phyloP scores from a whole-genome alignment of 192 early-diverging fungal species.

The Entophlyctis luteolus region DNA sequence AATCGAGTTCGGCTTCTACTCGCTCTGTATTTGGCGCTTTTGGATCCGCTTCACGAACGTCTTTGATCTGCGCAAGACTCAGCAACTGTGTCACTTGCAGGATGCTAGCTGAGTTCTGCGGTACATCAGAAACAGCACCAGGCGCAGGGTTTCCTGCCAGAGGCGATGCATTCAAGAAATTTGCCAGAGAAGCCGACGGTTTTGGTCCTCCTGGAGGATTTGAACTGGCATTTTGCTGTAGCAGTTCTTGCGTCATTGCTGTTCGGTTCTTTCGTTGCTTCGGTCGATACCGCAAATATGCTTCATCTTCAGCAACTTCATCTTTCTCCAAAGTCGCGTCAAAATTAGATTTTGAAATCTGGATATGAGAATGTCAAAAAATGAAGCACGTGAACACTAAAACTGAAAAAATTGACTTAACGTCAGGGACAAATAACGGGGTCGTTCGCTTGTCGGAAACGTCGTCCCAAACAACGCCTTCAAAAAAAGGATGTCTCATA shows the following conservation, averaged over 20 bases:
- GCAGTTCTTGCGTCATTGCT: conserved; percentile 46
- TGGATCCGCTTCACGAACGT: not conserved
- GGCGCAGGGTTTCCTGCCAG: conserved; percentile 9
- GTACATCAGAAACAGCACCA: not conserved
- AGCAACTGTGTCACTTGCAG: conserved; percentile 5
- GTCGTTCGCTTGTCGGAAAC: conserved; percentile 34
- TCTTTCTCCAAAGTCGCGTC: conserved; percentile 74
- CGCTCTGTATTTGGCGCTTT: conserved; percentile 46
- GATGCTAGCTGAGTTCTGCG: not conserved
- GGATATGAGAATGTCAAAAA: not conserved
- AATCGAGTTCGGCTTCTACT: conserved; percentile 59
- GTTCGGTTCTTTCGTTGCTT: conserved; percentile 57
- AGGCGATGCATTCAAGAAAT: conserved; percentile 13
- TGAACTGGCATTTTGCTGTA: conserved; percentile 2
- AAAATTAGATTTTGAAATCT: conserved; percentile 55
- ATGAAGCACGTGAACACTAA: not conserved
- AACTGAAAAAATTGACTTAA: too few species aligned
- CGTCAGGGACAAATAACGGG: conserved; percentile 54
- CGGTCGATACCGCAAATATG: conserved; percentile 8
- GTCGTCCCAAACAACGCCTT: conserved; percentile 46
- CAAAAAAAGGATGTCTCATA: conserved; percentile 50
- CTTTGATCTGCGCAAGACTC: not conserved
- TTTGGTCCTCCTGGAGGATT: not conserved
- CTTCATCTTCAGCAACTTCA: conserved; percentile 64
- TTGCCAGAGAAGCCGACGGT: conserved; percentile 4